phyloP scores from a whole-genome alignment of 495 filamentous ascomycete species.

The Trichoderma reesei region DNA sequence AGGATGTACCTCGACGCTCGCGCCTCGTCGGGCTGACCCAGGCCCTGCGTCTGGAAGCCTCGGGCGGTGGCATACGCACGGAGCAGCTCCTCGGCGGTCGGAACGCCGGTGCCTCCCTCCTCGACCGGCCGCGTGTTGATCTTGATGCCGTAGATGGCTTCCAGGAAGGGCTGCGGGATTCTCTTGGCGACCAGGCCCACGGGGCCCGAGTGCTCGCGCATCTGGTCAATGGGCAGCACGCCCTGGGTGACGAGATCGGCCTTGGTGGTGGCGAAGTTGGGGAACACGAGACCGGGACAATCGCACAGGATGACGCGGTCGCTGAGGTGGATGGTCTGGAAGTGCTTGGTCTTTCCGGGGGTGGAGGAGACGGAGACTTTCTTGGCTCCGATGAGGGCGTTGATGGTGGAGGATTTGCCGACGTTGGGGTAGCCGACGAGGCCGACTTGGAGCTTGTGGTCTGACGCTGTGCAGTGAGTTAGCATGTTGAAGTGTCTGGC shows the following conservation, averaged over 20 bases:
- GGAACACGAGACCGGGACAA: slow-evolving; percentile 97
- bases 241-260: slow-evolving; percentile 94
- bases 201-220: slow-evolving; percentile 89
- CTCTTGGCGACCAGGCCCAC: slow-evolving; percentile 76
- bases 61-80: slow-evolving; percentile 77
- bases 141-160: slow-evolving; percentile 86
- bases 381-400: slow-evolving; percentile 93
- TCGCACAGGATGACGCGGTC: slow-evolving; percentile 87
- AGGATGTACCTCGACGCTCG: slow-evolving; percentile 82
- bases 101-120: slow-evolving; percentile 86
- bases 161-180: slow-evolving; percentile 83
- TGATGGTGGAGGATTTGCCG: slow-evolving; percentile 98
- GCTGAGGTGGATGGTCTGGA: slow-evolving; percentile 94
- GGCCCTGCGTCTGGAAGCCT: slow-evolving; percentile 79
- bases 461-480: slow-evolving; percentile 21
- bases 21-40: slow-evolving; percentile 86
- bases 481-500: not conserved
- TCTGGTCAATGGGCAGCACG: slow-evolving; percentile 92
- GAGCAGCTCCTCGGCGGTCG: slow-evolving; percentile 81
- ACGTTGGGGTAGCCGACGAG: slow-evolving; percentile 98
- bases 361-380: slow-evolving; percentile 98
- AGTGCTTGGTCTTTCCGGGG: slow-evolving; percentile 98
- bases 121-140: slow-evolving; percentile 74
- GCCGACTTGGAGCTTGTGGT: slow-evolving; percentile 76
- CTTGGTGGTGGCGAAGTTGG: slow-evolving; percentile 94